Evolutionary conservation across 176 grass and related monocot genomes (phyloP), one percentile per base, ranked within the genome.

Genomic region (Areca catechu): DNA sequence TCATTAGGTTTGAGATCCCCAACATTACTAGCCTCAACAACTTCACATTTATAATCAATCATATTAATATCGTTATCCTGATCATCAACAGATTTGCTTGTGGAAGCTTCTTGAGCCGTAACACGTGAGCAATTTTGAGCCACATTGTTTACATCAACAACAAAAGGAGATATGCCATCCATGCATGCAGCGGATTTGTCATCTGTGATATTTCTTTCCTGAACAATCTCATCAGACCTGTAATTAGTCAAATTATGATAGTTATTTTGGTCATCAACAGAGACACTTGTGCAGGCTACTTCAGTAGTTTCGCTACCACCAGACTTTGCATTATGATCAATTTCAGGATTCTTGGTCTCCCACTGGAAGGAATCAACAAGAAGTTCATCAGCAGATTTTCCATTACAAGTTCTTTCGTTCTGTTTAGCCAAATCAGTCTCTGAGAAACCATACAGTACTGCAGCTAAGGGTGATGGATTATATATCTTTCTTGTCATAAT

Each of bases 41-140:
- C 34, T 43, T 43, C 9, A 14, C 9, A 43, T 43, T 43, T 43
- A 43, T 43, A 14, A 43, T 43, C 34, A 43, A 43, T 43, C 34
- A 76, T 25, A 53, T 60, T 51, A 52, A 15, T 20, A 64, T 51
- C 48, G 68, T 81, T 58, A 34, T 69, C 53, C 62, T 81, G 58
- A 71, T 71, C 78, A 62, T 63, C 57, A 76, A 63, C 17, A 24
- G 68, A 74, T 60, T 80, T 77, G 72, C 63, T 43, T 62, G 61
- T 70, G 51, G 52, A 56, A 20, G 63, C 71, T 68, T 79, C 67
- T 72, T 57, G 59, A 7, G 63, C 47, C 49, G 17, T 15, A 23
- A 66, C 52, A 71, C 55, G 23, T 63, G 57, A 34, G n/a, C 63
- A 29, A 65, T 51, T 60, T 66, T 48, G 61, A 3, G 5, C 19